Base-by-base conservation (phyloP, 495 filamentous ascomycete species). In the Cercophora sp. region DNA sequence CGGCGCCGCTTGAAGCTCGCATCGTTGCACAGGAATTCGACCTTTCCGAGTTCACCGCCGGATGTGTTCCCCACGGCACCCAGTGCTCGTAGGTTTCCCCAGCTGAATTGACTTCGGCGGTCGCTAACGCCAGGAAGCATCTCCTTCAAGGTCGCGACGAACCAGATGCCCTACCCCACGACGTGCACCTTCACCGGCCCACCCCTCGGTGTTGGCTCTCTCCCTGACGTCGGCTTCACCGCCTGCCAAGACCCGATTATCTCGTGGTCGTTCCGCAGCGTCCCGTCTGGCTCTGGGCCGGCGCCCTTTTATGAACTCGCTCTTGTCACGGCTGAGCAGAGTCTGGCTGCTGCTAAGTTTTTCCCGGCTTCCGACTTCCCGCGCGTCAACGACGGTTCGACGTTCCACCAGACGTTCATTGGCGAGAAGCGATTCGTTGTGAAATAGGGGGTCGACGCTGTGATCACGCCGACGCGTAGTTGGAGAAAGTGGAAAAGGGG, bases 61-160 rank as follows among this genome's bases (percentile, higher is more conserved):
- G 57, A 22, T 67, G 64, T 48, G 53, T 67, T 37, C 59, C 54
- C 11, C 64, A 67, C 52, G 57, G 64, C 54, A 56, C 61, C n/a
- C 54, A 60, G 39, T 64, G 64, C 64, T 57, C 52, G 63, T 64
- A 50, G 34, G 63, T 45, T n/a, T n/a, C n/a, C n/a, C n/a, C n/a
- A n/a, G n/a, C n/a, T n/a, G n/a, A n/a, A n/a, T n/a, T n/a, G n/a
- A n/a, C n/a, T n/a, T n/a, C n/a, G n/a, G n/a, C n/a, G n/a, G 6
- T 11, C 18, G 26, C 24, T 52, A 48, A 39, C 36, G 15, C 24
- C 15, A 15, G 18, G 2, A 24, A 60, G 58, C 8, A 61, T 61
- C 46, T 10, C 25, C 35, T 61, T 61, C 46, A 40, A 42, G 23
- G 58, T 57, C 24, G 58, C 58, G 39, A 57, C 54, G 41, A 61